These are phyloP conservation scores for Penicillium lagena DNA, from an alignment of 495 filamentous ascomycete genomes.

Conservation along the genomic window DNA sequence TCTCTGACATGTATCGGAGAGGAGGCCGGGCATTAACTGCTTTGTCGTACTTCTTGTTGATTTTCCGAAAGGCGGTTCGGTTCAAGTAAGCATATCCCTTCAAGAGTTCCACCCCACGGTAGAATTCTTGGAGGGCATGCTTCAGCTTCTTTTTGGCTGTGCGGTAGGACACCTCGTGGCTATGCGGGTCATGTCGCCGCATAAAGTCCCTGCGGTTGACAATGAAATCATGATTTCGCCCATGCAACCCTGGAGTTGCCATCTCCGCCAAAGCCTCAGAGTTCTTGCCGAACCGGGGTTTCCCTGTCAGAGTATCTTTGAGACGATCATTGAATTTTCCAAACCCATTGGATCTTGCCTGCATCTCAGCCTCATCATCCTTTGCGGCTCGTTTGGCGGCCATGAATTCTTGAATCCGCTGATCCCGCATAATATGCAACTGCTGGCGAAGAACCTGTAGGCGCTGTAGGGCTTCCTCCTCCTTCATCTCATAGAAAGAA, in stretches of 20 bases:
- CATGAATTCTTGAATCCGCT: constrained; percentile 64
- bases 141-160: constrained; percentile 88
- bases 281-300: constrained; percentile 47
- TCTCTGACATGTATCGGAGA: constrained; percentile 82
- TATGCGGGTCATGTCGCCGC: constrained; percentile 41
- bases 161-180: constrained; percentile 65
- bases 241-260: constrained; percentile 37
- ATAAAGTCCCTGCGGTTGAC: constrained; percentile 55
- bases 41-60: constrained; percentile 99
- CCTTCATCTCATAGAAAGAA: constrained; percentile 74
- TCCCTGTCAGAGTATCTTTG: constrained; percentile 23
- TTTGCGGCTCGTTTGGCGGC: constrained; percentile 9
- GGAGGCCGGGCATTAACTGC: constrained; percentile 68
- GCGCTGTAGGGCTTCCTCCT: constrained; percentile 68
- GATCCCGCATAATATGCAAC: constrained; percentile 80
- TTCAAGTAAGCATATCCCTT: constrained; percentile 89
- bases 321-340: constrained; percentile 18
- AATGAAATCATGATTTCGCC: constrained; percentile 21
- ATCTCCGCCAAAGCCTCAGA: constrained; percentile 48
- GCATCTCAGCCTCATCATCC: constrained; percentile 1
- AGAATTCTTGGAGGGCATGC: constrained; percentile 82
- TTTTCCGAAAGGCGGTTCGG: constrained; percentile 88
- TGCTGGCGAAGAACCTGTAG: constrained; percentile 68
- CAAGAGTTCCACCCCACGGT: constrained; percentile 82
- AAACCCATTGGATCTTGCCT: constrained; percentile 12